Percentiles rank a stretch among this genome's conserved stretches.
These are phyloP conservation scores for Paramarasmius palmivorus DNA, from an alignment of 1,284 basidiomycete genomes.

Conservation along the genomic window DNA sequence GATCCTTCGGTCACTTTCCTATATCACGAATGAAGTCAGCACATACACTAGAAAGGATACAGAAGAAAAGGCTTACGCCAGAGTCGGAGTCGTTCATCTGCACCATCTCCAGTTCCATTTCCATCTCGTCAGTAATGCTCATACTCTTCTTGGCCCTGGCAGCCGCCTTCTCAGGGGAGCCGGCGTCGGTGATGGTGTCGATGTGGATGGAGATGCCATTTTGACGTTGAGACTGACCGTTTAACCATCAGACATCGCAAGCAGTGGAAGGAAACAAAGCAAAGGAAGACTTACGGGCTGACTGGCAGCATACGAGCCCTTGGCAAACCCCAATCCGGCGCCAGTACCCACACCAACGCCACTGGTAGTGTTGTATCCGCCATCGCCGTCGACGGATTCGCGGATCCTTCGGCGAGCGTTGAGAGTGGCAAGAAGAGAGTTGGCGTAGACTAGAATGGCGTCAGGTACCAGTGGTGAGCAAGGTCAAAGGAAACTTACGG, in stretches of 20 bases:
- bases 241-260: background rate
- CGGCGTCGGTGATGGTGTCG: conserved; percentile 8
- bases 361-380: conserved; percentile 20
- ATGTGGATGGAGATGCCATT: conserved; percentile 15
- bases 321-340: too few species aligned
- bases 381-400: conserved; percentile 23
- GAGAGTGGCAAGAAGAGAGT: conserved; percentile 50
- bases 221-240: background rate
- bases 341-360: background rate
- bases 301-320: background rate
- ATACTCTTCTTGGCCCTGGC: too few species aligned
- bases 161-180: background rate
- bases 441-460: conserved; percentile 41
- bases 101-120: background rate
- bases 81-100: too few species aligned
- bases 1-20: too few species aligned
- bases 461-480: background rate
- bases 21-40: too few species aligned
- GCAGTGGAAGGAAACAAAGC: background rate
- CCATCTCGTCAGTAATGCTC: background rate
- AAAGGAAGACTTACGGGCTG: background rate
- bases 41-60: too few species aligned
- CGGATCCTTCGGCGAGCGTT: conserved; percentile 44
- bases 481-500: conserved; percentile 28
- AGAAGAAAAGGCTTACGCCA: too few species aligned